Percentiles rank a stretch among this genome's conserved stretches.
Conservation (phyloP, 2,329 filamentous ascomycete species). For the Myriosclerotinia curreyana region DNA sequence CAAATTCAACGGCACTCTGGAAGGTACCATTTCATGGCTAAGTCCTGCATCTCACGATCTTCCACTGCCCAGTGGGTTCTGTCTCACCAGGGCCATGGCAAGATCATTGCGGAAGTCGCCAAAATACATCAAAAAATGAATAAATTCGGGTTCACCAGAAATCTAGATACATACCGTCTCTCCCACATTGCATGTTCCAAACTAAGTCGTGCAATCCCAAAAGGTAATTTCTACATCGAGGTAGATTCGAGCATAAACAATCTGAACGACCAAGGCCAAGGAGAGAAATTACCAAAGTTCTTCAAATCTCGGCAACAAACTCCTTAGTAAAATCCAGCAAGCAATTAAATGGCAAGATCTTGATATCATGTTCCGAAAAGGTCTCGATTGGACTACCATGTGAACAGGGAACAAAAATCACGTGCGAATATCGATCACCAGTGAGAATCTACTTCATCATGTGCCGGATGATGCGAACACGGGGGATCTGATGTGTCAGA, state of each 20-base stretch:
- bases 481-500: constrained; percentile 1
- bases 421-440: neutral
- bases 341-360: neutral
- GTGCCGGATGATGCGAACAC: neutral
- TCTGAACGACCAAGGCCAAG: neutral
- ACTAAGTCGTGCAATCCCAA: neutral
- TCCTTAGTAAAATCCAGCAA: neutral
- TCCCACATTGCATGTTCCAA: neutral
- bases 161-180: neutral
- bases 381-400: neutral
- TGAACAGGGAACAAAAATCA: too few relatives aligned
- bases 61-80: neutral
- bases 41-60: neutral
- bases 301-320: neutral
- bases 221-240: neutral
- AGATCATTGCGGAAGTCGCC: neutral
- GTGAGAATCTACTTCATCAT: neutral
- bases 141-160: neutral
- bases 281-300: neutral
- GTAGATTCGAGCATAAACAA: neutral
- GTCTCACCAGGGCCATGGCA: neutral
- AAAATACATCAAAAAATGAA: neutral
- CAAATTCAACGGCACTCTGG: neutral
- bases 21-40: neutral
- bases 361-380: neutral